Percentiles rank a stretch among this genome's conserved stretches.
phyloP scores from a whole-genome alignment of 768 basidiomycete species.

The Clavaria fumosa region DNA sequence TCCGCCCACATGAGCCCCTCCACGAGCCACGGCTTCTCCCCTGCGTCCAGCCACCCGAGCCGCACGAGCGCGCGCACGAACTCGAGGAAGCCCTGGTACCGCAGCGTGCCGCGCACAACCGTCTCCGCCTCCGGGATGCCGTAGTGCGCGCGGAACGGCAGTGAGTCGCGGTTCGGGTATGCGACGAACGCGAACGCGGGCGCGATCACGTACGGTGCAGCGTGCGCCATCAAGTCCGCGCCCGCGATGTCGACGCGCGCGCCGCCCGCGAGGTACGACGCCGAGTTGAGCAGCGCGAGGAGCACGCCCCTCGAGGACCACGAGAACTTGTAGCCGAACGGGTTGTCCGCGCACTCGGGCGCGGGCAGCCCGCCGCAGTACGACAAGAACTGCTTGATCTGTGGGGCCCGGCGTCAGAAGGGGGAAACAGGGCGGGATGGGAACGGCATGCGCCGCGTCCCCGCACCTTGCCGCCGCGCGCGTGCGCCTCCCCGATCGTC shows the following conservation, averaged over 20 bases:
- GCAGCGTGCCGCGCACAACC: slow-evolving; percentile 80
- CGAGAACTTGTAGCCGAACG: slow-evolving; percentile 97
- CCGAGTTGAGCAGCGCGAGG: slow-evolving; percentile 84
- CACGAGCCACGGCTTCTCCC: slow-evolving; percentile 62
- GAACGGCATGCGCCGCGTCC: too few species aligned
- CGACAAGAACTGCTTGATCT: slow-evolving; percentile 84
- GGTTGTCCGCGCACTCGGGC: slow-evolving; percentile 81
- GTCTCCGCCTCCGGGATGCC: slow-evolving; percentile 89
- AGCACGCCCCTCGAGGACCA: slow-evolving; percentile 97
- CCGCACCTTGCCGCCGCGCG: slow-evolving; percentile 79
- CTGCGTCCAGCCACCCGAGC: slow-evolving; percentile 73
- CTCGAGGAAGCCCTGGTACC: slow-evolving; percentile 94
- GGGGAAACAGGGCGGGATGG: too few species aligned
- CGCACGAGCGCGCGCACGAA: slow-evolving; percentile 81
- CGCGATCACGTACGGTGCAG: slow-evolving; percentile 87
- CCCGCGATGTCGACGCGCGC: slow-evolving; percentile 56
- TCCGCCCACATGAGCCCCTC: slow-evolving; percentile 70
- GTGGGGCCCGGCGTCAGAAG: neutral
- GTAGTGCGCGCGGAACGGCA: slow-evolving; percentile 84
- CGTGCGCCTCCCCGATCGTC: slow-evolving; percentile 87
- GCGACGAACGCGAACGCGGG: slow-evolving; percentile 94
- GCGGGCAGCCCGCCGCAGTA: slow-evolving; percentile 96
- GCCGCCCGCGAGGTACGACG: slow-evolving; percentile 58
- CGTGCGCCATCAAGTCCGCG: slow-evolving; percentile 75
- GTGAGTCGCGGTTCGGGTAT: slow-evolving; percentile 93